Evolutionary conservation across 1,139 yeast genomes (phyloP).

Genomic region (Wickerhamiella pararugosa): DNA sequence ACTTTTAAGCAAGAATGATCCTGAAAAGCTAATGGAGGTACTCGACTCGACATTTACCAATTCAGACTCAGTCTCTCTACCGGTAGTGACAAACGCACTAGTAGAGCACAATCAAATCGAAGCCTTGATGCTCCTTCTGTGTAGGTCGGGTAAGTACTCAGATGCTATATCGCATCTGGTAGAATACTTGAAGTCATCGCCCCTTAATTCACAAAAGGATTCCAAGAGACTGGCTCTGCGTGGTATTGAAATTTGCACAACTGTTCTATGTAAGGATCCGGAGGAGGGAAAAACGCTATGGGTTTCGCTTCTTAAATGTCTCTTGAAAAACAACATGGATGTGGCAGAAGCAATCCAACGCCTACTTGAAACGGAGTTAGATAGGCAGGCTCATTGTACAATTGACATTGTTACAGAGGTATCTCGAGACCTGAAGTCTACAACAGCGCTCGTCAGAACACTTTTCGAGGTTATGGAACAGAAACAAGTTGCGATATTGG

Average conservation of each 20-base stretch:
- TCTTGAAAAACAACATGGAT: slow-evolving; percentile 16
- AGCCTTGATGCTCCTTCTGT: slow-evolving; percentile 19
- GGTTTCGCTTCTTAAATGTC: slow-evolving; percentile 20
- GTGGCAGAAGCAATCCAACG: slow-evolving; percentile 21
- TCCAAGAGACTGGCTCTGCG: slow-evolving; percentile 16
- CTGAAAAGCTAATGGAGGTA: slow-evolving; percentile 14
- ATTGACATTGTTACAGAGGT: slow-evolving; percentile 35
- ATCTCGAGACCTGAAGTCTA: slow-evolving; percentile 23
- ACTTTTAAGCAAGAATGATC: slow-evolving; percentile 16
- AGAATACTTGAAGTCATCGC: slow-evolving; percentile 16
- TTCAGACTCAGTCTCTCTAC: slow-evolving; percentile 21
- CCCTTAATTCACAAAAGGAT: slow-evolving; percentile 8
- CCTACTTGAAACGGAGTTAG: background rate
- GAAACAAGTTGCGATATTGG: slow-evolving; percentile 42
- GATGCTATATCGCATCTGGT: slow-evolving; percentile 25
- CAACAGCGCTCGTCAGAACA: slow-evolving; percentile 28
- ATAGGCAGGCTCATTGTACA: slow-evolving; percentile 12
- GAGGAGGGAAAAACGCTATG: slow-evolving; percentile 18
- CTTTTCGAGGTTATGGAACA: slow-evolving; percentile 51
- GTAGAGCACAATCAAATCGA: slow-evolving; percentile 20
- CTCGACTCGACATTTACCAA: slow-evolving; percentile 16
- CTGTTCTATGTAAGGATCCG: slow-evolving; percentile 3
- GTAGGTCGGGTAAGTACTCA: slow-evolving; percentile 17
- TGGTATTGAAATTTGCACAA: slow-evolving; percentile 19
- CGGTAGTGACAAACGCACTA: slow-evolving; percentile 20